phyloP scores from a whole-genome alignment of 2,329 filamentous ascomycete species.

The Didymella keratinophila region DNA sequence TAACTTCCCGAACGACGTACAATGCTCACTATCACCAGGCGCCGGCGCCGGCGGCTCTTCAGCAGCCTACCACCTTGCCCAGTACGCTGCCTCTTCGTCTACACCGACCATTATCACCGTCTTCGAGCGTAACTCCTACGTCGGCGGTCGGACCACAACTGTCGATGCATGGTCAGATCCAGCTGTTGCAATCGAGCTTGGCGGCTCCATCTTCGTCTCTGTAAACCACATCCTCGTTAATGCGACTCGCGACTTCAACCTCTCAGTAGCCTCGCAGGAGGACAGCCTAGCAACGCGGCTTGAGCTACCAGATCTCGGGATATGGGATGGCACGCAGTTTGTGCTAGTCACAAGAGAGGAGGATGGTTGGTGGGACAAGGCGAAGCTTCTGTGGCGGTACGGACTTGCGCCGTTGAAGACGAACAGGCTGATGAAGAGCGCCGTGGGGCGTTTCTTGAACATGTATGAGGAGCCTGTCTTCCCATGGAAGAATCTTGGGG shows the following conservation, averaged over 20 bases:
- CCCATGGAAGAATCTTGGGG: constrained; percentile 79
- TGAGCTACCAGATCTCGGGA: constrained; percentile 64
- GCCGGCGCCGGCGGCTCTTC: constrained; percentile 90
- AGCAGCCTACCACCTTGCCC: constrained; percentile 80
- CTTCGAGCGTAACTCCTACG: constrained; percentile 78
- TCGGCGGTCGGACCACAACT: constrained; percentile 89
- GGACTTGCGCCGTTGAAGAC: constrained; percentile 79
- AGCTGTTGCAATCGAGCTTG: constrained; percentile 77
- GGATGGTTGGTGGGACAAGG: constrained; percentile 79
- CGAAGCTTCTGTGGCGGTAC: constrained; percentile 85
- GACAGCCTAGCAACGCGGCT: constrained; percentile 41
- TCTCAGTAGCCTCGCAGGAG: constrained; percentile 58
- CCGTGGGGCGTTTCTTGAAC: constrained; percentile 75
- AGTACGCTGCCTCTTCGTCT: constrained; percentile 69
- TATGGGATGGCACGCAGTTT: constrained; percentile 84
- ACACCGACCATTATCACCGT: constrained; percentile 80
- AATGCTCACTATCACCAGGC: constrained; percentile 61
- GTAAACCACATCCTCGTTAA: constrained; percentile 83
- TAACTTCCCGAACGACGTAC: neutral
- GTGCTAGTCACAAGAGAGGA: constrained; percentile 70
- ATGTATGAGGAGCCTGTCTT: constrained; percentile 85
- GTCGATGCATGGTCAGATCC: constrained; percentile 77
- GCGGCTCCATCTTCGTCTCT: constrained; percentile 89
- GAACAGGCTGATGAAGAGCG: constrained; percentile 73
- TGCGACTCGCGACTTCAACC: constrained; percentile 74